Evolutionary conservation across 208 protist genomes (phyloP).

Genomic region (Vickermania ingenoplastis): DNA sequence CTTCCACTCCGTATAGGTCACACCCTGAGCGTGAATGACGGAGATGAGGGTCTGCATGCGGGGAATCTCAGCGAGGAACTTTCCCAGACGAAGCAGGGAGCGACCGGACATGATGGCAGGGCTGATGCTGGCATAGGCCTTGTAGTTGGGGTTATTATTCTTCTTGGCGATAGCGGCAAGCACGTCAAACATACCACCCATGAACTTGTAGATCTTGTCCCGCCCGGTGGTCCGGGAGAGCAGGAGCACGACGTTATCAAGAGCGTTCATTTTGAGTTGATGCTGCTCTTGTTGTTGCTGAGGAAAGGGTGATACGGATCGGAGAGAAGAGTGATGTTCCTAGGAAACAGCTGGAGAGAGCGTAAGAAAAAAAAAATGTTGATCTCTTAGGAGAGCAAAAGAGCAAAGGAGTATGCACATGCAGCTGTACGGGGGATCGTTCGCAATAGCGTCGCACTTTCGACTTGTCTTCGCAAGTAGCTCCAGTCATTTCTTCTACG

Average conservation of each 20-base stretch:
- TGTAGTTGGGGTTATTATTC: not conserved
- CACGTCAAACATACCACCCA: slow-evolving; percentile 21
- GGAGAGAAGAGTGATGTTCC: no score
- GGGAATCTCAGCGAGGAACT: slow-evolving; percentile 21
- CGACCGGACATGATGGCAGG: slow-evolving; percentile 19
- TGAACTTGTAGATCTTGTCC: slow-evolving; percentile 47
- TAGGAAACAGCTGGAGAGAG: no score
- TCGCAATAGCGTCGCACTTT: no score
- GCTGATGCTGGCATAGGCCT: slow-evolving; percentile 7
- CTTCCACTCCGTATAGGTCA: slow-evolving; percentile 24
- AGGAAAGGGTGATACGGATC: not conserved
- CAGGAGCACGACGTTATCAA: slow-evolving; percentile 14
- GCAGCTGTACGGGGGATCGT: no score
- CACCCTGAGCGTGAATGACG: slow-evolving; percentile 27
- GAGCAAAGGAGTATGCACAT: no score
- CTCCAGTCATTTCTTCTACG: no score
- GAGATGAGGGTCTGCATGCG: slow-evolving; percentile 24
- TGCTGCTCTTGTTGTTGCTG: not conserved
- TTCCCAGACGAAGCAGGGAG: slow-evolving; percentile 40
- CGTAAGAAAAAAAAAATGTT: no score
- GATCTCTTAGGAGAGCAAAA: no score
- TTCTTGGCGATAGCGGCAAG: not conserved
- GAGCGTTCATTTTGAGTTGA: slow-evolving; percentile 2
- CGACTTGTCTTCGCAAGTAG: no score
- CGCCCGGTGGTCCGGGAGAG: slow-evolving; percentile 30